phyloP scores from a whole-genome alignment of 495 filamentous ascomycete species.

The Xylaria intraflava region DNA sequence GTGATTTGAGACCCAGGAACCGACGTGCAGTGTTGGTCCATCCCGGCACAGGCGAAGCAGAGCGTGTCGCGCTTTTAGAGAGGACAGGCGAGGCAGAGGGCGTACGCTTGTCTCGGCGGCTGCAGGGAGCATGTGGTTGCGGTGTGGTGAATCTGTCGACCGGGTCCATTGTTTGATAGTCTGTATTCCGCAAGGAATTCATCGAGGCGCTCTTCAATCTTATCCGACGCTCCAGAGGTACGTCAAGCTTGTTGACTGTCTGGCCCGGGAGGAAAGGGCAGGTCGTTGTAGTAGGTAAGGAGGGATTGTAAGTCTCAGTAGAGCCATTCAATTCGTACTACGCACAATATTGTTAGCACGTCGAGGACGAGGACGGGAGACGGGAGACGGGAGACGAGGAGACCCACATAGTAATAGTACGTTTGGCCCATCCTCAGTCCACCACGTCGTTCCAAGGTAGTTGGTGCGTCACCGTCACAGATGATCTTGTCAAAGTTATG shows the following conservation, averaged over 20 bases:
- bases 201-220: slow-evolving; percentile 46
- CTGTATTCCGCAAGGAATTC: slow-evolving; percentile 40
- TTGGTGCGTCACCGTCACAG: slow-evolving; percentile 62
- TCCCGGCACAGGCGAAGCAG: slow-evolving; percentile 38
- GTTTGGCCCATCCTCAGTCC: slow-evolving; percentile 87
- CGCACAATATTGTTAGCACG: slow-evolving; percentile 12
- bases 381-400: neutral
- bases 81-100: slow-evolving; percentile 51
- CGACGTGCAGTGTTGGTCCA: slow-evolving; percentile 39
- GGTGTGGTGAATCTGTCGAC: slow-evolving; percentile 68
- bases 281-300: slow-evolving; percentile 62
- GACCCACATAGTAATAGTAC: slow-evolving; percentile 88
- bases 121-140: slow-evolving; percentile 46
- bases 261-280: slow-evolving; percentile 86
- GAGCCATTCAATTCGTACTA: slow-evolving; percentile 76
- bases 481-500: slow-evolving; percentile 77
- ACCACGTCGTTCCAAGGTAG: slow-evolving; percentile 56
- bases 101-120: slow-evolving; percentile 38
- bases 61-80: slow-evolving; percentile 41
- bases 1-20: slow-evolving; percentile 29
- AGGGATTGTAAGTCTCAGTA: slow-evolving; percentile 63
- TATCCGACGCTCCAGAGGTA: slow-evolving; percentile 61
- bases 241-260: slow-evolving; percentile 70
- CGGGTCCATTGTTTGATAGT: slow-evolving; percentile 70
- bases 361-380: neutral